phyloP scores from a whole-genome alignment of 2,329 filamentous ascomycete species.

The Didymella glomerata region DNA sequence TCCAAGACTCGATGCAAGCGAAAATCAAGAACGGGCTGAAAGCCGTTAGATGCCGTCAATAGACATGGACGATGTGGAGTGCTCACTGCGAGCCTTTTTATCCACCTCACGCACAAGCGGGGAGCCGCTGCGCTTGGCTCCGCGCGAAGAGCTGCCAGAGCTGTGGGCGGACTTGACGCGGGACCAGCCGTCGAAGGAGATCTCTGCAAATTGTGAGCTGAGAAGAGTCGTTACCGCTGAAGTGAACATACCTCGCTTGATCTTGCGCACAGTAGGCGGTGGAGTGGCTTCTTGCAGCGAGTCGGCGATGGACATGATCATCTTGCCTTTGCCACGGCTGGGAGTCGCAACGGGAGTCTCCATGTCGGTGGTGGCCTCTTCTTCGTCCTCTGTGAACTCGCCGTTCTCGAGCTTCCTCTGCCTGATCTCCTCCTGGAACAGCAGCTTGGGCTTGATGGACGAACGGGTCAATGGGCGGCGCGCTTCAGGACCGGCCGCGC shows the following conservation, averaged over 20 bases:
- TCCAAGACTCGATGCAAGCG: neutral
- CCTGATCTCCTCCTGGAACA: slow-evolving; percentile 68
- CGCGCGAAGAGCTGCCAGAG: slow-evolving; percentile 49
- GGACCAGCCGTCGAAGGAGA: slow-evolving; percentile 71
- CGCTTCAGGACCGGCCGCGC: slow-evolving; percentile 50
- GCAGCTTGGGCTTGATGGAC: slow-evolving; percentile 74
- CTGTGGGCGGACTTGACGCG: slow-evolving; percentile 64
- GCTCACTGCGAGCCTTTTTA: slow-evolving; percentile 35
- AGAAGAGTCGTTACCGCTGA: too few relatives aligned
- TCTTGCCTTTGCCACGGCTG: slow-evolving; percentile 48
- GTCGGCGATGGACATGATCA: slow-evolving; percentile 63
- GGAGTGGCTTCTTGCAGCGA: slow-evolving; percentile 56
- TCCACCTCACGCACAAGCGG: slow-evolving; percentile 39
- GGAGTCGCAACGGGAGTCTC: slow-evolving; percentile 48
- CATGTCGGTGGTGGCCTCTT: slow-evolving; percentile 66
- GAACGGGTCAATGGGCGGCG: slow-evolving; percentile 69
- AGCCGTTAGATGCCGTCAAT: slow-evolving; percentile 39
- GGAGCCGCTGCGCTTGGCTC: slow-evolving; percentile 50
- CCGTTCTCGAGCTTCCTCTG: slow-evolving; percentile 53
- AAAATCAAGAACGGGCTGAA: slow-evolving; percentile 29
- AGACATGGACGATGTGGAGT: slow-evolving; percentile 34
- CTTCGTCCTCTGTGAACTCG: slow-evolving; percentile 62
- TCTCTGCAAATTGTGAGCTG: slow-evolving; percentile 32
- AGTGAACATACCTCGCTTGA: slow-evolving; percentile 64
- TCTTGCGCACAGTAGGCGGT: slow-evolving; percentile 68